Conservation (phyloP, 192 early-diverging fungal species). For the Coemansia sp. region DNA sequence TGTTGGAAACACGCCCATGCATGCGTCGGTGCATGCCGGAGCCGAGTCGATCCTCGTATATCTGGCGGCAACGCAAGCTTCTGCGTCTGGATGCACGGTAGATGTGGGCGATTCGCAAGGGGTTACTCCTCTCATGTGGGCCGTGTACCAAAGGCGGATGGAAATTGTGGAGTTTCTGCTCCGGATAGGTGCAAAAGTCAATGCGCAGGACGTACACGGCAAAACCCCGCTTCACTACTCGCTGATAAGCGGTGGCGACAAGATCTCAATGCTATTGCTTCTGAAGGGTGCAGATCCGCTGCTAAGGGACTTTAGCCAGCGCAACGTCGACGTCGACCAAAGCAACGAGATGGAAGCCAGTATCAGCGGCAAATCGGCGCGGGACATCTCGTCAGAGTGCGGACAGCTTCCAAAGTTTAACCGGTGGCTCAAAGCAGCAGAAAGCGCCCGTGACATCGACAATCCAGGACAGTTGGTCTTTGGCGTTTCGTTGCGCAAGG, state of each 20-base stretch:
- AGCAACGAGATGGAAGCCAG: slow-evolving; percentile 9
- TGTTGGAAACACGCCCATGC: slow-evolving; percentile 86
- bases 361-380: slow-evolving; percentile 69
- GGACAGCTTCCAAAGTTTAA: slow-evolving; percentile 52
- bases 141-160: slow-evolving; percentile 82
- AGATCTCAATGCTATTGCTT: slow-evolving; percentile 66
- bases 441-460: slow-evolving; percentile 21
- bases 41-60: slow-evolving; percentile 75
- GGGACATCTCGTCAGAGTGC: slow-evolving; percentile 76
- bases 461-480: slow-evolving; percentile 23
- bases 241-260: slow-evolving; percentile 61
- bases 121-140: slow-evolving; percentile 94
- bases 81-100: slow-evolving; percentile 57
- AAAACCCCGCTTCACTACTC: slow-evolving; percentile 92
- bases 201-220: slow-evolving; percentile 66
- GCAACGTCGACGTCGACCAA: slow-evolving; percentile 1
- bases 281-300: slow-evolving; percentile 69
- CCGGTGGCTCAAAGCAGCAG: slow-evolving; percentile 18
- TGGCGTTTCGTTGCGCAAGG: slow-evolving; percentile 45
- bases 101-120: slow-evolving; percentile 73
- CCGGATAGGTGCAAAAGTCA: slow-evolving; percentile 65
- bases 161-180: slow-evolving; percentile 69
- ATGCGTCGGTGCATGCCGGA: slow-evolving; percentile 84
- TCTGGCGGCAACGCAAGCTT: slow-evolving; percentile 64
- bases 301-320: slow-evolving; percentile 53